These are phyloP conservation scores for Endotrypanum monterogeii DNA, from an alignment of 208 protist genomes.

Conservation along the genomic window DNA sequence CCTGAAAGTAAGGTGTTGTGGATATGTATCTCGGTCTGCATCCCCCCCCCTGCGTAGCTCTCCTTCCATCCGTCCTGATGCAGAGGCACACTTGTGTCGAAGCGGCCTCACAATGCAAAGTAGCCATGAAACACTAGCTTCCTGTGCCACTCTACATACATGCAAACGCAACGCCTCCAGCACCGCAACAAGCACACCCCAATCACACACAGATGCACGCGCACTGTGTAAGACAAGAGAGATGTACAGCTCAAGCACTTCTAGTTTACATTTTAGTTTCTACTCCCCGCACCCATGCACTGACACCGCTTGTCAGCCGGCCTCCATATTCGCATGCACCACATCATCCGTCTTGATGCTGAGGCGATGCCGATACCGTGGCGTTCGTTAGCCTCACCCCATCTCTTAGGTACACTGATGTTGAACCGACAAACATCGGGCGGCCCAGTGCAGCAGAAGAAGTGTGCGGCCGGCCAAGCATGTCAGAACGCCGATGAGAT, in stretches of 20 bases:
- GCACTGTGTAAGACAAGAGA: neutral
- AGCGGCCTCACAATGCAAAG: neutral
- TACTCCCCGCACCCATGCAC: neutral
- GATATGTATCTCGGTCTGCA: neutral
- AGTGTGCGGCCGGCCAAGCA: slow-evolving; percentile 3
- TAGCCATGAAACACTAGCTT: neutral
- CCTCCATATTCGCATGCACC: neutral
- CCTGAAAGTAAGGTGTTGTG: neutral
- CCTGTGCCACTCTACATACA: neutral
- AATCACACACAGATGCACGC: neutral
- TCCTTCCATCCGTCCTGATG: neutral
- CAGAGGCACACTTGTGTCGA: neutral
- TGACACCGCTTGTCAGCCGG: neutral
- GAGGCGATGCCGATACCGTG: slow-evolving; percentile 39
- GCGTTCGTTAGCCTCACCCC: slow-evolving; percentile 49
- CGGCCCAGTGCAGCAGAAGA: slow-evolving; percentile 30
- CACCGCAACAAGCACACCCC: neutral
- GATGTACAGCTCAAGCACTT: neutral
- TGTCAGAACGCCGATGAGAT: neutral
- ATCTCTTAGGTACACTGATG: slow-evolving; percentile 56
- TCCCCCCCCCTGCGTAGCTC: neutral
- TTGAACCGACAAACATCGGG: slow-evolving; percentile 62
- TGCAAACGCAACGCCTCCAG: neutral
- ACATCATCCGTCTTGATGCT: neutral
- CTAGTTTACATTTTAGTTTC: neutral